Evolutionary conservation across 768 basidiomycete species (phyloP).

Genomic region (Clathrus columnatus): DNA sequence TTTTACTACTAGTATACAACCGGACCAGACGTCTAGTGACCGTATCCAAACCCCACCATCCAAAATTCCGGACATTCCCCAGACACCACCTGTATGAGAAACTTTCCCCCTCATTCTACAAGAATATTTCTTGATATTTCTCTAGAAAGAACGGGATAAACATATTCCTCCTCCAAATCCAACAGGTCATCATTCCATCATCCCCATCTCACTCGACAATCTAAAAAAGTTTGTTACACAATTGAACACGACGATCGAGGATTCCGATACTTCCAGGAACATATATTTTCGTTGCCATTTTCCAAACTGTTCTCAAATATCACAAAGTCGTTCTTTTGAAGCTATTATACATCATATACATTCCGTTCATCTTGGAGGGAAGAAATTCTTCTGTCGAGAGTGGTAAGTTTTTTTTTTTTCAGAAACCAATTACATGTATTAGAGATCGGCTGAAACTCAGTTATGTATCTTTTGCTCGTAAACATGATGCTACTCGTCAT

Average conservation of each 20-base stretch:
- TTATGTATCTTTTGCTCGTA: not conserved
- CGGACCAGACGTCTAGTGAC: no score
- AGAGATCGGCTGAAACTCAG: not conserved
- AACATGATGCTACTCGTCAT: not conserved
- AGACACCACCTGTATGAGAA: not conserved
- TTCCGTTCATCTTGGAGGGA: not conserved
- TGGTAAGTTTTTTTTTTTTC: not conserved
- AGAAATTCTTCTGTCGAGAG: not conserved
- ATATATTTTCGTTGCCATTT: not conserved
- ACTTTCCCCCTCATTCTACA: not conserved
- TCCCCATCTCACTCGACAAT: not conserved
- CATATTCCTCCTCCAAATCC: not conserved
- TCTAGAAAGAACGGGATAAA: not conserved
- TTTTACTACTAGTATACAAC: no score
- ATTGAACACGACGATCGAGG: not conserved
- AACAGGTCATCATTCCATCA: not conserved
- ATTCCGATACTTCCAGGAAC: not conserved
- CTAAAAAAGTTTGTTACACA: no score
- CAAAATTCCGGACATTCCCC: not conserved
- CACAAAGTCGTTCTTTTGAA: not conserved
- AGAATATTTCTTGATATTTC: not conserved
- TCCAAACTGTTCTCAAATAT: not conserved
- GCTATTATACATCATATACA: not conserved
- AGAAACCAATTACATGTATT: not conserved
- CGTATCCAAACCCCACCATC: not conserved